Percentiles rank a stretch among this genome's conserved stretches.
phyloP scores from a whole-genome alignment of 2,329 filamentous ascomycete species.

The Zalaria obscura region DNA sequence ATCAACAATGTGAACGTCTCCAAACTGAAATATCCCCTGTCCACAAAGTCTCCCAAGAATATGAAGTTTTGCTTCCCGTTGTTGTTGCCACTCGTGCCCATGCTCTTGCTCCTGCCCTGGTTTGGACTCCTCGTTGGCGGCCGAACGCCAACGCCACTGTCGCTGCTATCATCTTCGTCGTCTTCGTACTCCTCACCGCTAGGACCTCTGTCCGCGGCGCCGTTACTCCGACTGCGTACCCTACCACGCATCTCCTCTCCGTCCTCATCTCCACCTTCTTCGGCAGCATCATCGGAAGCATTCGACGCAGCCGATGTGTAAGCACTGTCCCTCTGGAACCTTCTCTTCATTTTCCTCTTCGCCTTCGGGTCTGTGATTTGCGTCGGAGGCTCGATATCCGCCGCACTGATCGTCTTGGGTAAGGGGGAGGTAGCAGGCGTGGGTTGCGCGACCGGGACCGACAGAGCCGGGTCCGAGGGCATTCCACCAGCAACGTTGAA shows the following conservation, averaged over 20 bases:
- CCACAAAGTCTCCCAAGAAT: slow-evolving; percentile 61
- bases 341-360: slow-evolving; percentile 63
- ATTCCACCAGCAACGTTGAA: slow-evolving; percentile 95
- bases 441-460: slow-evolving; percentile 2
- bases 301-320: slow-evolving; percentile 40
- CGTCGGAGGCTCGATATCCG: slow-evolving; percentile 80
- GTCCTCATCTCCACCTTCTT: slow-evolving; percentile 28
- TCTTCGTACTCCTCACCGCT: slow-evolving; percentile 25
- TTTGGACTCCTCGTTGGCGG: slow-evolving; percentile 10
- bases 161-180: slow-evolving; percentile 33
- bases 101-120: slow-evolving; percentile 21
- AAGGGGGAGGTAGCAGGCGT: slow-evolving; percentile 3
- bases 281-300: slow-evolving; percentile 17
- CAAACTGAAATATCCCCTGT: slow-evolving; percentile 59
- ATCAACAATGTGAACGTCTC: slow-evolving; percentile 60
- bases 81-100: slow-evolving; percentile 26
- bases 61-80: slow-evolving; percentile 55
- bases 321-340: slow-evolving; percentile 34
- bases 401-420: slow-evolving; percentile 65
- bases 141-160: slow-evolving; percentile 27
- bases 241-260: slow-evolving; percentile 28
- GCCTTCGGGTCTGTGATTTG: slow-evolving; percentile 80
- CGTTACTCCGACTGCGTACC: slow-evolving; percentile 20
- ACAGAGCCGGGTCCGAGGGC: slow-evolving; percentile 51
- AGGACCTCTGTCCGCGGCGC: slow-evolving; percentile 13